A percentile compares a stretch with the other conserved stretches of the same genome.
These are phyloP conservation scores for Golubevia sp. DNA, from an alignment of 1,284 basidiomycete species.

Conservation along the genomic window DNA sequence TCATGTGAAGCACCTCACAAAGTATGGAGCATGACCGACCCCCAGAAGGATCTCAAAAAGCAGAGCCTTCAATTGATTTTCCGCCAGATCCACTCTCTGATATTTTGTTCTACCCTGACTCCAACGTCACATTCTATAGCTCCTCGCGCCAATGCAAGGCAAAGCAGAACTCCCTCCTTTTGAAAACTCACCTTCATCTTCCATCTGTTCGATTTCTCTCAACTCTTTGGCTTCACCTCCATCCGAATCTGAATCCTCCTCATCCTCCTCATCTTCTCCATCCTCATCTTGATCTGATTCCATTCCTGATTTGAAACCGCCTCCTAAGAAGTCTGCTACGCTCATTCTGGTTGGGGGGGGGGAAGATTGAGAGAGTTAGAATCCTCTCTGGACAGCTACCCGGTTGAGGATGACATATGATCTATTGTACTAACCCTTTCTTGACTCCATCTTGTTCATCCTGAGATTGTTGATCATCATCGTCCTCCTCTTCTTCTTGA, in stretches of 20 bases:
- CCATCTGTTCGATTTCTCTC: slow-evolving; percentile 42
- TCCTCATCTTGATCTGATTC: slow-evolving; percentile 22
- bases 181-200: slow-evolving; percentile 7
- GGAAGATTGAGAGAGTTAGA: neutral
- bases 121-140: too few species aligned
- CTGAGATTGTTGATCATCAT: slow-evolving; percentile 12
- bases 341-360: slow-evolving; percentile 25
- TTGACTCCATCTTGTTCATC: slow-evolving; percentile 20
- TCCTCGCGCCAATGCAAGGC: too few species aligned
- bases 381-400: slow-evolving; percentile 5
- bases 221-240: slow-evolving; percentile 30
- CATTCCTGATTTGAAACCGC: slow-evolving; percentile 48
- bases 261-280: slow-evolving; percentile 32
- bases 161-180: too few species aligned
- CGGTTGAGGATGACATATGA: neutral
- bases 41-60: too few species aligned
- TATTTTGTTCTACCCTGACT: too few species aligned
- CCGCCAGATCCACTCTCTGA: too few species aligned
- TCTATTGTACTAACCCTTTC: neutral
- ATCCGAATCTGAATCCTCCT: slow-evolving; percentile 13
- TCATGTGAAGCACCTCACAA: too few species aligned
- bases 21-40: too few species aligned
- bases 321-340: slow-evolving; percentile 56
- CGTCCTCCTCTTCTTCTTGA: slow-evolving; percentile 18
- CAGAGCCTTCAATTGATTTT: too few species aligned